These are phyloP conservation scores for Sporopachydermia lactativora DNA, from an alignment of 805 yeast genomes.

Conservation along the genomic window DNA sequence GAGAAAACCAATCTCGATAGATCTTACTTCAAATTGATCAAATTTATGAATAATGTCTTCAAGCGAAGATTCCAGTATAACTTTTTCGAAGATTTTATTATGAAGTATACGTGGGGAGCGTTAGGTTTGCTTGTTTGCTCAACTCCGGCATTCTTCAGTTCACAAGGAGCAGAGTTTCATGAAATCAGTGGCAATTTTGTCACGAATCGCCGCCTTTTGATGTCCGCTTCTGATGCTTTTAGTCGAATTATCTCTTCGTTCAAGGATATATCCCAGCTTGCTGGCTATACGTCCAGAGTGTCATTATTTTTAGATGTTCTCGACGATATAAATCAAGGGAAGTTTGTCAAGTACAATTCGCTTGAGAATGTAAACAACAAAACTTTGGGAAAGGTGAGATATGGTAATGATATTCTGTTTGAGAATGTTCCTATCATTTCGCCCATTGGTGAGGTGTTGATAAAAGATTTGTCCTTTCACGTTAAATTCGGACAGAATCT, in stretches of 20 bases:
- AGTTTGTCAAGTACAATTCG: conserved; percentile 14
- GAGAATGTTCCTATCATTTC: conserved; percentile 69
- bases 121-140: conserved; percentile 82
- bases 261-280: conserved; percentile 67
- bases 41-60: conserved; percentile 62
- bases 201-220: conserved; percentile 70
- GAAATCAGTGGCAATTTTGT: conserved; percentile 62
- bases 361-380: conserved; percentile 10
- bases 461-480: conserved; percentile 51
- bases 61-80: conserved; percentile 66
- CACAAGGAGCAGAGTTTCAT: conserved; percentile 20
- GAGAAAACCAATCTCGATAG: conserved; percentile 68
- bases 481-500: conserved; percentile 74
- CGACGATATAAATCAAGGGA: conserved; percentile 29
- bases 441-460: conserved; percentile 67
- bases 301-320: conserved; percentile 55
- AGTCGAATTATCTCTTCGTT: conserved; percentile 79
- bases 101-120: conserved; percentile 93
- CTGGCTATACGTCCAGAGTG: conserved; percentile 71
- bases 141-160: conserved; percentile 65
- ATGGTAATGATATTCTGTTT: conserved; percentile 50
- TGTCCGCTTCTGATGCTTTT: conserved; percentile 77
- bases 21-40: conserved; percentile 68
- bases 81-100: conserved; percentile 74
- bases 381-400: conserved; percentile 18